These are phyloP conservation scores for Solanum phureja DNA, from an alignment of 257 asterid genomes.

Conservation along the genomic window DNA sequence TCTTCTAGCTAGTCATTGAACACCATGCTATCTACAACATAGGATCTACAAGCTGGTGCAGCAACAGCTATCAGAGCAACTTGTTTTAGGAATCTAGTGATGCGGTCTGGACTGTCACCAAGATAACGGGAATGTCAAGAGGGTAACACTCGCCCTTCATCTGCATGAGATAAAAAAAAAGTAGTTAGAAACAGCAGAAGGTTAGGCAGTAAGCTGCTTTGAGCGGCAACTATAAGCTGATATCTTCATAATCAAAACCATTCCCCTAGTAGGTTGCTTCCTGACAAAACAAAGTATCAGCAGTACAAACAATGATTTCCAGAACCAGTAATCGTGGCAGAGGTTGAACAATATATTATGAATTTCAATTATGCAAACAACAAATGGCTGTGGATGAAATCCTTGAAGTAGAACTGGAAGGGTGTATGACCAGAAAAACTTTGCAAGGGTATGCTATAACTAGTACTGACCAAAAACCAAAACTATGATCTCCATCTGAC, in stretches of 20 bases:
- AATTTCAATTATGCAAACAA: neutral
- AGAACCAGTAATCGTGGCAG: neutral
- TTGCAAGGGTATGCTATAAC: neutral
- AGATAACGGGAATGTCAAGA: neutral
- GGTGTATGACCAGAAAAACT: too few relatives aligned
- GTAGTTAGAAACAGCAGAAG: neutral
- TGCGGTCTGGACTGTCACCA: neutral
- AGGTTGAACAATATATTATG: neutral
- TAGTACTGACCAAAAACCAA: neutral
- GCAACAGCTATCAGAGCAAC: neutral
- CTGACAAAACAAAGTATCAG: neutral
- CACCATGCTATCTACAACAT: neutral
- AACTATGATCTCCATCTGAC: neutral
- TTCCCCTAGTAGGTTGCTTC: neutral
- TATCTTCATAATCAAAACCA: neutral
- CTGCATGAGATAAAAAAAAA: neutral
- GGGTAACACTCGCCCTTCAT: neutral
- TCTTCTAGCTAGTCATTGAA: neutral
- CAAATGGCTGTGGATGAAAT: neutral
- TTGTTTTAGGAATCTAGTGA: neutral
- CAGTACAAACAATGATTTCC: neutral
- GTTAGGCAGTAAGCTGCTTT: neutral
- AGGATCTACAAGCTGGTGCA: neutral
- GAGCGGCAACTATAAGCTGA: neutral
- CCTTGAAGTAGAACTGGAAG: neutral